Percentiles rank a stretch among this genome's conserved stretches.
Conservation (phyloP, 2,329 filamentous ascomycete genomes). For the Zelopaecilomyces penicillatus region DNA sequence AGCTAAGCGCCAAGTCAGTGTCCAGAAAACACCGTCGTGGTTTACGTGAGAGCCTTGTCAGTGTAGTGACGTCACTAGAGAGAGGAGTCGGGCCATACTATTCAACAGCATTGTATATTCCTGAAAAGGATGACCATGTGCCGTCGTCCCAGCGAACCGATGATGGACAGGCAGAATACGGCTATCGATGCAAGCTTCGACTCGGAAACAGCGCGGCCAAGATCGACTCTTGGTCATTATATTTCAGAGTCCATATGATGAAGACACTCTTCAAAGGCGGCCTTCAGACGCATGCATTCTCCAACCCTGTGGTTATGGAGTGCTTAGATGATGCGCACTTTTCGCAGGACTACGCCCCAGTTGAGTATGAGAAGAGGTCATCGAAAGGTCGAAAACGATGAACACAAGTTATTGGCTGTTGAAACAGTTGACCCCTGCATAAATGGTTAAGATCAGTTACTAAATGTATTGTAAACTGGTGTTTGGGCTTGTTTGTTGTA, state of each 20-base stretch:
- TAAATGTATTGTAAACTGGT: neutral
- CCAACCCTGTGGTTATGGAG: slow-evolving; percentile 30
- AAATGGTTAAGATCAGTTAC: neutral
- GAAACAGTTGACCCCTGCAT: neutral
- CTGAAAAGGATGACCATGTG: slow-evolving; percentile 34
- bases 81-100: slow-evolving; percentile 46
- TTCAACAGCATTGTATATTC: slow-evolving; percentile 36
- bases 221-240: slow-evolving; percentile 45
- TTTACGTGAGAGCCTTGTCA: slow-evolving; percentile 39
- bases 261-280: slow-evolving; percentile 40
- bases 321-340: slow-evolving; percentile 30
- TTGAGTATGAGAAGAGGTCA: slow-evolving; percentile 7
- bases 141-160: slow-evolving; percentile 32
- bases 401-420: neutral
- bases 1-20: slow-evolving; percentile 39
- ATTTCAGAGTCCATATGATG: slow-evolving; percentile 39
- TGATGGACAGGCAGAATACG: slow-evolving; percentile 39
- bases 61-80: slow-evolving; percentile 47
- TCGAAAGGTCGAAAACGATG: slow-evolving; percentile 15
- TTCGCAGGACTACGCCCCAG: slow-evolving; percentile 13
- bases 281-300: slow-evolving; percentile 28
- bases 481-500: too few relatives aligned
- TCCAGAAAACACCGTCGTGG: slow-evolving; percentile 41
- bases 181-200: slow-evolving; percentile 44
- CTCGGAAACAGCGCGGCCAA: slow-evolving; percentile 36